Conservation (phyloP, 208 protist genomes). For the Porcisia hertigi region DNA sequence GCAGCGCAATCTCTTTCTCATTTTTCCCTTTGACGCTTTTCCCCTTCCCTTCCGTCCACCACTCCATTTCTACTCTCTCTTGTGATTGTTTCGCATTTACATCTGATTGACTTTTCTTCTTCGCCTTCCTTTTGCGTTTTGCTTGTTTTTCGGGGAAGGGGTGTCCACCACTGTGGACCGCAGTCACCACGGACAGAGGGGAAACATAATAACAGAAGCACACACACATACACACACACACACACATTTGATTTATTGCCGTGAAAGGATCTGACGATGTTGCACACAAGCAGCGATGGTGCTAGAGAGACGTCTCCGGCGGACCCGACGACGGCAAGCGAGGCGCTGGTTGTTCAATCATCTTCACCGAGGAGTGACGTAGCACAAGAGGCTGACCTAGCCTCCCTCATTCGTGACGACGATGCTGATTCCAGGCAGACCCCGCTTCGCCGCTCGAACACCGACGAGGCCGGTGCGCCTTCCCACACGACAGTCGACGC, state of each 20-base stretch:
- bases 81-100: not conserved
- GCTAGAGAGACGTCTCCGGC: not conserved
- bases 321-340: not conserved
- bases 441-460: not conserved
- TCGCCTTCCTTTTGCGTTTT: not conserved
- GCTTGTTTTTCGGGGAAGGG: not conserved
- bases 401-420: not conserved
- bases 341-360: not conserved
- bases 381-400: not conserved
- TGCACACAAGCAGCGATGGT: not conserved
- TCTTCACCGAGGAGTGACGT: not conserved
- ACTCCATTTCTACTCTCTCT: no score
- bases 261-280: constrained; percentile 1
- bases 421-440: not conserved
- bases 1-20: not conserved
- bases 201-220: no score
- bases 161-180: not conserved
- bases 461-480: not conserved
- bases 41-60: not conserved
- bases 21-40: not conserved
- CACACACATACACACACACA: not conserved
- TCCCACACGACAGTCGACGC: not conserved
- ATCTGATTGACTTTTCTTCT: not conserved
- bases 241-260: not conserved
- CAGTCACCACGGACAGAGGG: no score